Conservation (phyloP, 306 rosid genomes). For the Cercis canadensis region DNA sequence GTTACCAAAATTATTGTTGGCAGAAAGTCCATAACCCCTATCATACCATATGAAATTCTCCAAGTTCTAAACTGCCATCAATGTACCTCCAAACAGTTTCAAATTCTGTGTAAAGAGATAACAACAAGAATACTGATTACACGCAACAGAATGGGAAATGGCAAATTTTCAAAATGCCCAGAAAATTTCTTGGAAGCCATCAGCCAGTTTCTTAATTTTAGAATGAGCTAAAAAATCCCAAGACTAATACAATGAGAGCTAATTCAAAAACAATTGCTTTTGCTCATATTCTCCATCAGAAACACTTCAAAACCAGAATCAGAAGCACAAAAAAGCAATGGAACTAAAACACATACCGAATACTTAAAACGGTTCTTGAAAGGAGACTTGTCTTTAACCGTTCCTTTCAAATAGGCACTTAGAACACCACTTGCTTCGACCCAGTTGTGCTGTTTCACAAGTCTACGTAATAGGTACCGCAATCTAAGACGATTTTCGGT, state of each 20-base stretch:
- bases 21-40: background rate
- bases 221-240: too few species aligned
- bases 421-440: slow-evolving; percentile 68
- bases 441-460: slow-evolving; percentile 63
- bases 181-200: too few species aligned
- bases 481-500: slow-evolving; percentile 53
- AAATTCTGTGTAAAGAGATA: too few species aligned
- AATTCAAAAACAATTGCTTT: background rate
- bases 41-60: slow-evolving; percentile 3
- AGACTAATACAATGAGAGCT: background rate
- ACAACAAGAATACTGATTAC: too few species aligned
- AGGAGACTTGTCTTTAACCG: slow-evolving; percentile 53
- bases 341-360: slow-evolving; percentile 47
- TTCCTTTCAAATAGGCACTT: slow-evolving; percentile 59
- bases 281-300: background rate
- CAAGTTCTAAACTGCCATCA: background rate
- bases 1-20: background rate
- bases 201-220: background rate
- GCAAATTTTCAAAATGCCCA: background rate
- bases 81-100: too few species aligned
- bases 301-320: background rate
- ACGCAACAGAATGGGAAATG: background rate
- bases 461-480: slow-evolving; percentile 46
- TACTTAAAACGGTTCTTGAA: slow-evolving; percentile 64
- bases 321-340: background rate